Evolutionary conservation across 306 rosid genomes (phyloP), one percentile per base, ranked within the genome.

Genomic region (Rosa multiflora): DNA sequence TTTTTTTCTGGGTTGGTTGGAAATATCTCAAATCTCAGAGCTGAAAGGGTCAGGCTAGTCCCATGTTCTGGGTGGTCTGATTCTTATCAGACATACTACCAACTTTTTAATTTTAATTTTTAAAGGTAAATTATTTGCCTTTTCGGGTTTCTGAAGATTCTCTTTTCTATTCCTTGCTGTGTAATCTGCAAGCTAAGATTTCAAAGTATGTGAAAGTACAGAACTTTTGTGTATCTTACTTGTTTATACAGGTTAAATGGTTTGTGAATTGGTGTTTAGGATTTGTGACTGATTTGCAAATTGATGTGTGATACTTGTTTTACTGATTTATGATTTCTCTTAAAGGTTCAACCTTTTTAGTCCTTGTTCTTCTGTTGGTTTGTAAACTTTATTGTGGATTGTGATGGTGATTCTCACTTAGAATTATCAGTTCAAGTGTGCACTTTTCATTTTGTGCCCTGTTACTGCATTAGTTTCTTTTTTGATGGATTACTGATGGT

Each of bases 31-130:
- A 48, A 79, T 68, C 76, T 35, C 20, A 7, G 71, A 18, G 71
- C 48, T 67, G 74, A 75, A 79, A 76, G 77, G 58, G 29, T 72
- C 67, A 40, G 74, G 70, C 78, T 74, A 43, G 32, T 64, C 76
- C 73, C 56, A 32, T 69, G 11, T 56, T 74, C 85, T 74, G 77
- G 77, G 70, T 77, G 74, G 78, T 77, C 64, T 75, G 47, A 39
- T 61, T 47, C 75, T 67, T 48, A 40, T 53, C 75, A n/a, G 51
- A 83, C 52, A 46, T 63, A 47, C 67, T 5, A n/a, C 13, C 72
- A 81, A 84, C 80, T 73, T 56, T 29, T 59, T 53, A 0, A 1
- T 63, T 32, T 20, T 35, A 2, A 9, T 72, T 29, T 32, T 13
- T 32, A 0, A 49, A n/a, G 35, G n/a, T 39, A 61, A 40, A 20